Percentiles rank a stretch among this genome's conserved stretches.
Conservation (phyloP, 306 rosid genomes). For the Echinosophora koreensis region DNA sequence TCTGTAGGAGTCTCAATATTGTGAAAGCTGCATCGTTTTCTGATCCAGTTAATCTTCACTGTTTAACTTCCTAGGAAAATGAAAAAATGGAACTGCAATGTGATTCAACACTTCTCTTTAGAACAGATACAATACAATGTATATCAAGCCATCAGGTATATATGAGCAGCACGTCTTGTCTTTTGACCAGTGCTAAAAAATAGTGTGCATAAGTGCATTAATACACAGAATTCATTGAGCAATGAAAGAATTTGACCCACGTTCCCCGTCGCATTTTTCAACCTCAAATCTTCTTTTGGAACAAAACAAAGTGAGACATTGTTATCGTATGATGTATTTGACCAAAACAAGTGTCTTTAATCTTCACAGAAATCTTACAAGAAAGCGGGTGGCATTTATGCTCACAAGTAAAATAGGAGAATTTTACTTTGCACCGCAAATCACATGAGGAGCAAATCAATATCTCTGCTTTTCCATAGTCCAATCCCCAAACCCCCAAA, state of each 20-base stretch:
- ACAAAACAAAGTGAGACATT: conserved; percentile 22
- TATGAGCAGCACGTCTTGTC: conserved; percentile 13
- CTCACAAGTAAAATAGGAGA: conserved; percentile 54
- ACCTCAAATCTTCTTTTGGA: background rate
- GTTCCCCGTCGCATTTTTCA: conserved; percentile 34
- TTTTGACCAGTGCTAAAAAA: conserved; percentile 29
- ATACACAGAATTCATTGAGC: background rate
- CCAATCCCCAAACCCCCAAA: conserved; percentile 44
- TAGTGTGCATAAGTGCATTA: too few relatives aligned
- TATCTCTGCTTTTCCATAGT: conserved; percentile 47
- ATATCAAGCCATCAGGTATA: background rate
- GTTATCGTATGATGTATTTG: conserved; percentile 28
- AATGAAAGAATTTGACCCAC: conserved; percentile 19
- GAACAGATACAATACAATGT: background rate
- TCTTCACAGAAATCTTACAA: conserved; percentile 58
- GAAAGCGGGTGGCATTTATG: conserved; percentile 44
- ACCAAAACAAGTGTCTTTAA: conserved; percentile 40
- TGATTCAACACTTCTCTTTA: background rate
- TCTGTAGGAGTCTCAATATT: background rate
- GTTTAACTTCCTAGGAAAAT: background rate
- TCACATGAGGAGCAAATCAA: conserved; percentile 58
- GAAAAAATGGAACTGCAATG: background rate
- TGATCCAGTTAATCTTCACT: background rate
- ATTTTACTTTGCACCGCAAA: conserved; percentile 56
- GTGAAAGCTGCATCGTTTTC: background rate